Conservation (phyloP, 768 basidiomycete species). For the Nevesoporus exiguus region DNA sequence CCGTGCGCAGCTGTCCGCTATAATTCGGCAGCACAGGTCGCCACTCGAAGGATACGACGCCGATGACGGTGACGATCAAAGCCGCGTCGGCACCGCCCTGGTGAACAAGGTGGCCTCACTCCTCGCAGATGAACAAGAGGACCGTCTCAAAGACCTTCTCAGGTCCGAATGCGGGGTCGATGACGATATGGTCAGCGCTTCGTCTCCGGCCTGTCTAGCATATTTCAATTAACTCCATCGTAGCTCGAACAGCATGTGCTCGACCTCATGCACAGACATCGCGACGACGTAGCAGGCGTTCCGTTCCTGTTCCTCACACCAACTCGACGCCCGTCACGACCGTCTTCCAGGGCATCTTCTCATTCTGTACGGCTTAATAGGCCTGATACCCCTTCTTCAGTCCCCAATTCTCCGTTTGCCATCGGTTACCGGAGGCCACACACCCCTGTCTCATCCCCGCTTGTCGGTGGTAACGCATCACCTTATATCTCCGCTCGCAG, state of each 20-base stretch:
- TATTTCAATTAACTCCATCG: constrained; percentile 20
- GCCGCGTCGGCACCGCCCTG: constrained; percentile 54
- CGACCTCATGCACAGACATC: constrained; percentile 94
- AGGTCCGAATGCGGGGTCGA: constrained; percentile 68
- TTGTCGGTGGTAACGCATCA: constrained; percentile 53
- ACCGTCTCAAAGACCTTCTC: constrained; percentile 74
- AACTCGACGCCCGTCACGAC: constrained; percentile 74
- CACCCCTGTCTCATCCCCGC: constrained; percentile 73
- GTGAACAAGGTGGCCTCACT: constrained; percentile 70
- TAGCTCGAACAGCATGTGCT: constrained; percentile 87
- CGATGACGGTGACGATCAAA: constrained; percentile 55
- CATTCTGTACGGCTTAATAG: constrained; percentile 65
- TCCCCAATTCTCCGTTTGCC: constrained; percentile 73
- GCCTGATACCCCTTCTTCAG: constrained; percentile 74
- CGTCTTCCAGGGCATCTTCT: constrained; percentile 75
- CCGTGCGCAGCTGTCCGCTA: constrained; percentile 71
- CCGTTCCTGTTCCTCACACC: constrained; percentile 83
- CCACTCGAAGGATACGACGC: constrained; percentile 50
- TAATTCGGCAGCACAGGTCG: constrained; percentile 69
- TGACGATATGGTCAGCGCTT: constrained; percentile 57
- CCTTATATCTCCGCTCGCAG: constrained; percentile 57
- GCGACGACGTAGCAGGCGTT: constrained; percentile 79
- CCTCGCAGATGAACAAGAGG: constrained; percentile 81
- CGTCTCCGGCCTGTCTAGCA: constrained; percentile 5
- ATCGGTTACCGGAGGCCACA: constrained; percentile 75